Base-by-base conservation (phyloP, 2,329 filamentous ascomycete genomes). In the Cytospora paraplurivora region DNA sequence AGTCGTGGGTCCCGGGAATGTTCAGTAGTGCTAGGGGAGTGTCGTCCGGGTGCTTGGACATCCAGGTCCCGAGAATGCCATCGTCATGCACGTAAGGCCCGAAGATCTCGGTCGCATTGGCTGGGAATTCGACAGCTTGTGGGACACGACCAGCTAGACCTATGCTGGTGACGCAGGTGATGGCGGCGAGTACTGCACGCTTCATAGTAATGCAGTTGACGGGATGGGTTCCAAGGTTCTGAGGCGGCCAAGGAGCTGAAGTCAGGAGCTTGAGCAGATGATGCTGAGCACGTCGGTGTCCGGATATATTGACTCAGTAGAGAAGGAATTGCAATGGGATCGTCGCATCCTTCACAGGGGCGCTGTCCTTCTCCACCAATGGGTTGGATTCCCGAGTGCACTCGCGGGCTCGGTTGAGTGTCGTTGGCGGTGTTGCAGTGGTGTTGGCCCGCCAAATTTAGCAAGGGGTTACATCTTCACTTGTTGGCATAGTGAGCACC, bases 1-100 rank as follows among this genome's bases (percentile, higher is more conserved):
- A 75, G 68, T 84, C 81, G 70, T 84, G 81, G 4, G 76, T 77
- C 1, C 81, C 82, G 2, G 81, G 81, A 47, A 83, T 78, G 67
- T 79, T 82, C 70, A 83, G 75, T 19, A 79, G 79, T 3, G 77
- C 74, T 0, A 83, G 67, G 3, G 69, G 73, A 0, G 75, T 81
- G 15, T 72, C 65, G 66, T 84, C 80, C 1, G 76, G 69, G 49
- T 80, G 74, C 0, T 53, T 61, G 32, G 74, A 72, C 81, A 84
- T 84, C 81, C 81, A 83, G 50, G 71, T 71, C 2, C 78, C 69
- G 32, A 65, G 62, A 1, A 56, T 66, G n/a, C 49, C n/a, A 15
- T 55, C 44, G 10, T 64, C 38, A 8, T 70, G 71, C 5, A 60
- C 59, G 51, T 73, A 76, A 13, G 68, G 17, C 13, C 80, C 80